Percentiles rank a stretch among this genome's conserved stretches.
These are phyloP conservation scores for Fusarium duplospermum DNA, from an alignment of 2,329 filamentous ascomycete species.

Conservation along the genomic window DNA sequence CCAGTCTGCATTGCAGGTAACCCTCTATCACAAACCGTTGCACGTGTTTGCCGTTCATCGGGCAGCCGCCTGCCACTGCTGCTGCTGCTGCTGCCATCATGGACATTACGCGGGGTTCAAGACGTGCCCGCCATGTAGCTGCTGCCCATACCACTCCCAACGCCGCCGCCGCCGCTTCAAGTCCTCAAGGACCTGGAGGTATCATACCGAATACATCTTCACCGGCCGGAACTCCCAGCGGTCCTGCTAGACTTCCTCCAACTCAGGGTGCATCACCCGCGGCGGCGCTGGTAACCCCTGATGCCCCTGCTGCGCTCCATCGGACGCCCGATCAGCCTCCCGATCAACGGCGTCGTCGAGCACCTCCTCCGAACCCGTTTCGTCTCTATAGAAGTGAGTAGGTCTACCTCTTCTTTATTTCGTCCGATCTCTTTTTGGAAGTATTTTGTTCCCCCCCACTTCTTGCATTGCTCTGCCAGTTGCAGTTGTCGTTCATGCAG, in stretches of 20 bases:
- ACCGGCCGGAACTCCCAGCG: constrained; percentile 30
- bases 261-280: constrained; percentile 32
- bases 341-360: constrained; percentile 39
- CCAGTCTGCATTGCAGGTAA: background rate
- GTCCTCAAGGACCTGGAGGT: constrained; percentile 9
- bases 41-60: background rate
- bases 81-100: background rate
- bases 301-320: constrained; percentile 39
- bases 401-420: background rate
- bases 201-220: constrained; percentile 29
- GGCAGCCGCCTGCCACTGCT: background rate
- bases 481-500: constrained; percentile 13
- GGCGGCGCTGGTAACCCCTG: constrained; percentile 38
- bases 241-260: constrained; percentile 20
- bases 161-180: constrained; percentile 21
- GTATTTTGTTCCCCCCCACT: background rate
- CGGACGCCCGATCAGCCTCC: constrained; percentile 44
- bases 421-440: background rate
- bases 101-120: constrained; percentile 35
- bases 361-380: constrained; percentile 51
- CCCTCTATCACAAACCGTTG: background rate
- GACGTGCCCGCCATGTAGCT: constrained; percentile 38
- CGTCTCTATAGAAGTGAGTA: constrained; percentile 53
- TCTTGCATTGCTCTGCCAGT: background rate
- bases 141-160: constrained; percentile 24